Evolutionary conservation across 1,284 basidiomycete species (phyloP).

Genomic region (Apiotrichum veenhuisii): DNA sequence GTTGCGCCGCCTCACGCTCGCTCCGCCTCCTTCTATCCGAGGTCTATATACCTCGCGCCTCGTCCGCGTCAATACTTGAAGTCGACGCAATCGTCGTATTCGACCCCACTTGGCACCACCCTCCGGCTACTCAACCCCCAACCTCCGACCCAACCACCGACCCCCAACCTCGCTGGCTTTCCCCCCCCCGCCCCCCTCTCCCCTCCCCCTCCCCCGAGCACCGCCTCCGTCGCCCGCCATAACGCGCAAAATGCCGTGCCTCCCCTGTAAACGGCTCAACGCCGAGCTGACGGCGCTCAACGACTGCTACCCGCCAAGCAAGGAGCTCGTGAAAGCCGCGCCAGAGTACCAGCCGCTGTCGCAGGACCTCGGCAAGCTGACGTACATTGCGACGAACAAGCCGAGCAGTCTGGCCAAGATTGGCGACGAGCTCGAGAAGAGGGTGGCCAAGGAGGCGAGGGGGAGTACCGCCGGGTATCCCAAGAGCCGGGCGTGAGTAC

Average conservation of each 20-base stretch:
- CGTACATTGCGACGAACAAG: slow-evolving; percentile 87
- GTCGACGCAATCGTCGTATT: too few species aligned
- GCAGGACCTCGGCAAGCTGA: slow-evolving; percentile 85
- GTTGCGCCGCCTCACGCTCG: too few species aligned
- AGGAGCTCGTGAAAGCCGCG: slow-evolving; percentile 65
- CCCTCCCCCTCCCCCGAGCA: not conserved
- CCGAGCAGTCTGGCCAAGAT: slow-evolving; percentile 86
- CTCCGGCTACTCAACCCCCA: too few species aligned
- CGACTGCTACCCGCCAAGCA: slow-evolving; percentile 83
- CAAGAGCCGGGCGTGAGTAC: slow-evolving; percentile 72
- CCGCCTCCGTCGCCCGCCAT: not conserved
- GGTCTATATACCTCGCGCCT: too few species aligned
- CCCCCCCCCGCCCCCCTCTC: not conserved
- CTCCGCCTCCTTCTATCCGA: too few species aligned
- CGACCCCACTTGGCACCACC: too few species aligned
- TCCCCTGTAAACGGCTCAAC: slow-evolving; percentile 33
- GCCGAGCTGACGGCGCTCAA: slow-evolving; percentile 60
- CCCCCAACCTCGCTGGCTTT: not conserved
- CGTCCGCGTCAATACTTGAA: too few species aligned
- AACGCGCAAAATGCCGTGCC: slow-evolving; percentile 26
- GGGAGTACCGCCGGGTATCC: slow-evolving; percentile 68
- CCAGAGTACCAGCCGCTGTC: slow-evolving; percentile 75
- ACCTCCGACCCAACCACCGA: too few species aligned
- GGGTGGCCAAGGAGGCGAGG: slow-evolving; percentile 63
- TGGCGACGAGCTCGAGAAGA: slow-evolving; percentile 74